Base-by-base conservation (phyloP, 805 yeast genomes). In the Pichia heedii region DNA sequence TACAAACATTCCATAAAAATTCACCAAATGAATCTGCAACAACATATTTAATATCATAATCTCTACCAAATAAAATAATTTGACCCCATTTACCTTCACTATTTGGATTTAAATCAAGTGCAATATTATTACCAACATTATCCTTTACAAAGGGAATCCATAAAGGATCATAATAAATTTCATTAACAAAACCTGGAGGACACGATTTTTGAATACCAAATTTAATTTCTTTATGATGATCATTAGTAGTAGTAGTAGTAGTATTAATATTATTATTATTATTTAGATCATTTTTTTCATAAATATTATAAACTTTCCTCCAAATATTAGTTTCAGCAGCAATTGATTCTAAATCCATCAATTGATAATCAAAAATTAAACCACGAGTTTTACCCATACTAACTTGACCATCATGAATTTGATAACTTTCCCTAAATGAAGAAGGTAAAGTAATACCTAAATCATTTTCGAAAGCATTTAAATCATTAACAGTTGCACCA, bases 121-220 rank as follows among this genome's bases (percentile, higher is more conserved):
- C 98, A 50, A 90, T 80, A 61, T 88, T 89, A 66, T 90, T 90
- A 37, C 98, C 98, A 20, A 79, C 81, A 42, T 76, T 79, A 61
- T 90, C 98, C 39, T 90, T 86, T 33, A 85, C 77, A 41, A 90
- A 63, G 3, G 98, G 97, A 46, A 90, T 79, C 98, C 98, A 90
- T 54, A 75, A 77, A 4, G 86, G 79, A 61, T 86, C 86, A n/a
- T 96, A 90, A 62, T 87, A 93, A 7, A 79, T 77, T 9, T 75
- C 72, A 58, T 84, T 84, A 37, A 88, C 69, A 12, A 79, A 67
- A 6, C 79, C 81, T 18, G 84, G 84, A 9, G 98, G 98, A 15
- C 86, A 70, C 0, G 93, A 80, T 46, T 71, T 71, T 63, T 82
- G 81, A 21, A 30, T 33, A 10, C 40, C 42, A 27, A 40, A 36